Base-by-base conservation (phyloP, 139 green algal genomes). In the Closterium sp. region DNA sequence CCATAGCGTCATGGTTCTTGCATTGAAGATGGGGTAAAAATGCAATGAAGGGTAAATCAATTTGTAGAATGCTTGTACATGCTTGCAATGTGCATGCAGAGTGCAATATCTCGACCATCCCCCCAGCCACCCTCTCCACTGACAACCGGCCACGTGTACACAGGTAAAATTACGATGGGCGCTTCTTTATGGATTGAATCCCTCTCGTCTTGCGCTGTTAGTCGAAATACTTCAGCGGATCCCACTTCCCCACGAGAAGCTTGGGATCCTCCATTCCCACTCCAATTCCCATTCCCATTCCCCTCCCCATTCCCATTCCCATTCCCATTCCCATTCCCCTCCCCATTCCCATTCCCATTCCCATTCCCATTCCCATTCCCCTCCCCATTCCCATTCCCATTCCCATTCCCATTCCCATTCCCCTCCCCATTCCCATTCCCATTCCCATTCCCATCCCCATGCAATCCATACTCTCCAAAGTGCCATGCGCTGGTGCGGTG, bases 41-140 rank as follows among this genome's bases (percentile, higher is more conserved):
- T 76, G 12, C 23, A 3, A 76, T 66, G 3, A 6, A 28, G 5
- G 0, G 25, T 3, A 76, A 28, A 76, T 28, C 25, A 28, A 19
- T 28, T 76, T 23, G 38, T 66, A 76, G 12, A 16, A 76, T 76
- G 16, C 16, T 30, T 28, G 28, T 91, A 91, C 89, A 91, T 91
- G 34, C 38, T 33, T n/a, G 87, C n/a, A 19, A 93, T 88, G 12
- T 90, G 32, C 30, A 88, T 30, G 84, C 91, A 93, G 23, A 93
- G 87, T 31, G 88, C 76, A 31, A 35, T 90, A 33, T 93, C 91
- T 10, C 91, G 16, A 2, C 38, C 35, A 89, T 93, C 91, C 25
- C 88, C 87, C 91, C 91, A 93, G 28, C 91, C 91, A n/a, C 91
- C 91, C 21, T 38, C 90, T 31, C 91, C 87, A 31, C 3, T 31